phyloP scores from a whole-genome alignment of 371 early-diverging fungal species.

The Coemansia sp. region DNA sequence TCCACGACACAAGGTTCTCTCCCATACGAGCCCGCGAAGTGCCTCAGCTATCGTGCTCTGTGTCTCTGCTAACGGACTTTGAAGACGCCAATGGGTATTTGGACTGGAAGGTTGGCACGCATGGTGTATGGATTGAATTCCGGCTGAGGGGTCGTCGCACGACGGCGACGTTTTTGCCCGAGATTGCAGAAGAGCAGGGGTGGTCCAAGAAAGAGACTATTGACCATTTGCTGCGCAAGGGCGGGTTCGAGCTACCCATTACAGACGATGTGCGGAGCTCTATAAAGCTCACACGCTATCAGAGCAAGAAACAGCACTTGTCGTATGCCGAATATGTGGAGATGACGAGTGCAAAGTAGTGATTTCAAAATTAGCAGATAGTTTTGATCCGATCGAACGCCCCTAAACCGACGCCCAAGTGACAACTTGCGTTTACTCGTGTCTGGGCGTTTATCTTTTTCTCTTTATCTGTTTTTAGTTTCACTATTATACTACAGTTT shows the following conservation, averaged over 20 bases:
- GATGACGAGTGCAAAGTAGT: slow-evolving; percentile 10
- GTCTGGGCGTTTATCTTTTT: too few species aligned
- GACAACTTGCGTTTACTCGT: too few species aligned
- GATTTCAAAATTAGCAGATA: too few species aligned
- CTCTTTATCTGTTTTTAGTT: too few species aligned
- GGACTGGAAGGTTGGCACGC: slow-evolving; percentile 90
- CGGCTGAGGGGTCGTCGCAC: slow-evolving; percentile 55
- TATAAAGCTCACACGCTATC: slow-evolving; percentile 78
- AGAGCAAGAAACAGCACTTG: slow-evolving; percentile 64
- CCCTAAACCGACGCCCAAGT: too few species aligned
- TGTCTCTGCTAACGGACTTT: slow-evolving; percentile 84
- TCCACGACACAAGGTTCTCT: slow-evolving; percentile 77
- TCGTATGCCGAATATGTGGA: slow-evolving; percentile 65
- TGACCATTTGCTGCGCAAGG: slow-evolving; percentile 80
- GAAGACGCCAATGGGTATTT: slow-evolving; percentile 68
- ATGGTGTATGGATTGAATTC: slow-evolving; percentile 93
- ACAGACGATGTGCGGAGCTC: slow-evolving; percentile 57
- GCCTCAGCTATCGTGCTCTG: slow-evolving; percentile 65
- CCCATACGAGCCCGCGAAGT: slow-evolving; percentile 73
- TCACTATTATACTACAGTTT: too few species aligned
- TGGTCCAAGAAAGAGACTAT: slow-evolving; percentile 87
- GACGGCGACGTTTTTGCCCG: slow-evolving; percentile 90
- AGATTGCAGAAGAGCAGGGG: slow-evolving; percentile 70
- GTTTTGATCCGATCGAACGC: too few species aligned
- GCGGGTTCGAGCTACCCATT: slow-evolving; percentile 68